phyloP scores from a whole-genome alignment of 345 rosid species.

The Stellera chamaejasme region DNA sequence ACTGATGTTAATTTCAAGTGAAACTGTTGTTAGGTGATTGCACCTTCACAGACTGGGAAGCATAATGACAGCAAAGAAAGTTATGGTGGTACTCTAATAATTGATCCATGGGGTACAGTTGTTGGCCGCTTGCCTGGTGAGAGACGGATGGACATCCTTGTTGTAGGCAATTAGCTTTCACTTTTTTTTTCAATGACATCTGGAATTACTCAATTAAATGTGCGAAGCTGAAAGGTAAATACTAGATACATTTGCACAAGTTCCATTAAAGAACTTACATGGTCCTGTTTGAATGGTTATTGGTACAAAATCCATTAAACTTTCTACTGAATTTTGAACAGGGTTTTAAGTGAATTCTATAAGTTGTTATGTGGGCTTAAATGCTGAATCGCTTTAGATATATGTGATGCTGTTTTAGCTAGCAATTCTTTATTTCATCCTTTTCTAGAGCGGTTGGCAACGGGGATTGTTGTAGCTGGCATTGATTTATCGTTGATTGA shows the following conservation, averaged over 20 bases:
- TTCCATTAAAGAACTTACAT: too few species aligned
- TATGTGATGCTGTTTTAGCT: slow-evolving; percentile 3
- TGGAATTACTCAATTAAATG: background rate
- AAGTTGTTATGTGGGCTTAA: too few species aligned
- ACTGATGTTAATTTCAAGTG: slow-evolving; percentile 1
- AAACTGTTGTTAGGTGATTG: slow-evolving; percentile 49
- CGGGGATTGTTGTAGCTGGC: slow-evolving; percentile 80
- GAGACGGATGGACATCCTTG: slow-evolving; percentile 1
- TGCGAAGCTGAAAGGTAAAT: background rate
- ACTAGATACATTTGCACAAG: too few species aligned
- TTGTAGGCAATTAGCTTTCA: background rate
- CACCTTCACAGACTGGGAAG: slow-evolving; percentile 86
- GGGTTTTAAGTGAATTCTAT: too few species aligned
- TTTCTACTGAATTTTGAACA: too few species aligned
- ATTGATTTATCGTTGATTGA: slow-evolving; percentile 72
- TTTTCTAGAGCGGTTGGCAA: slow-evolving; percentile 55
- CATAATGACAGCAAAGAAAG: slow-evolving; percentile 83
- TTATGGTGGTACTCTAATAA: slow-evolving; percentile 73
- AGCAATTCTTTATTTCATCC: background rate
- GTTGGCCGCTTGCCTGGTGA: slow-evolving; percentile 75
- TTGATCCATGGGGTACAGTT: slow-evolving; percentile 90
- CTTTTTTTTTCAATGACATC: background rate
- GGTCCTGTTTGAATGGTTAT: too few species aligned
- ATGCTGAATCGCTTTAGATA: background rate
- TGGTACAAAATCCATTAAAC: too few species aligned